Percentiles rank a stretch among this genome's conserved stretches.
phyloP scores from a whole-genome alignment of 2,329 filamentous ascomycete species.

The Dothiorella sarmentorum region DNA sequence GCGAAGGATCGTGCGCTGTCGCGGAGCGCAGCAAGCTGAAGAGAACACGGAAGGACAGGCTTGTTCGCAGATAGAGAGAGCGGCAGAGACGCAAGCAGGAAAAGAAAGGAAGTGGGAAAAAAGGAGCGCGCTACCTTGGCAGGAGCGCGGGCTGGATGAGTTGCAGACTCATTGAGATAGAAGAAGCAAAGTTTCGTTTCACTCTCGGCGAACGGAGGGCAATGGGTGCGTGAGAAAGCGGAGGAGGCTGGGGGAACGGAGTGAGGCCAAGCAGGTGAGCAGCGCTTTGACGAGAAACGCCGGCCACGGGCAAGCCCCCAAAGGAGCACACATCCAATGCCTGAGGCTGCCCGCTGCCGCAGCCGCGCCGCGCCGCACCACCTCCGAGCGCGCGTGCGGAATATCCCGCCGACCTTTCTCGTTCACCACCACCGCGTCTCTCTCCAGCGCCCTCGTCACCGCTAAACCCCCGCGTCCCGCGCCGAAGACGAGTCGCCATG shows the following conservation, averaged over 20 bases:
- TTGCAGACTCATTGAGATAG: conserved; percentile 8
- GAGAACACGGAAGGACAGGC: conserved; percentile 20
- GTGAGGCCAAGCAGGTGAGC: conserved; percentile 11
- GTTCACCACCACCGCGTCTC: conserved; percentile 8
- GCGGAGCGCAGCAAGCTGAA: conserved; percentile 13
- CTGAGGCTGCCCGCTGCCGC: conserved; percentile 14
- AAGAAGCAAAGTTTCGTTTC: conserved; percentile 4
- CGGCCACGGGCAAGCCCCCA: conserved; percentile 3
- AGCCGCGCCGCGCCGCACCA: conserved; percentile 13
- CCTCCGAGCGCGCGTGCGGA: conserved; percentile 6
- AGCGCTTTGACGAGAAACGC: conserved; percentile 3
- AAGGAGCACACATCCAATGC: not conserved
- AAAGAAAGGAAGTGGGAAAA: conserved; percentile 22
- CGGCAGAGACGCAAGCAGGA: conserved; percentile 15
- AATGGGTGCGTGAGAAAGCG: not conserved
- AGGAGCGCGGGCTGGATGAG: conserved; percentile 7
- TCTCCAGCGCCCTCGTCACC: conserved; percentile 23
- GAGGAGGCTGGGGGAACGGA: conserved; percentile 12
- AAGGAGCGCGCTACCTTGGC: conserved; percentile 27
- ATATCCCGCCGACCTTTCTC: conserved; percentile 14
- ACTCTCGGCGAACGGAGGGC: not conserved
- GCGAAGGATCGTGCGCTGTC: conserved; percentile 17
- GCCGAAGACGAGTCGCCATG: conserved; percentile 56
- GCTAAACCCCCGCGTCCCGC: not conserved
- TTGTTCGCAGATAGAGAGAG: conserved; percentile 19